Conservation (phyloP, 352 stramenopile species). For the Phytopythium boreale region DNA sequence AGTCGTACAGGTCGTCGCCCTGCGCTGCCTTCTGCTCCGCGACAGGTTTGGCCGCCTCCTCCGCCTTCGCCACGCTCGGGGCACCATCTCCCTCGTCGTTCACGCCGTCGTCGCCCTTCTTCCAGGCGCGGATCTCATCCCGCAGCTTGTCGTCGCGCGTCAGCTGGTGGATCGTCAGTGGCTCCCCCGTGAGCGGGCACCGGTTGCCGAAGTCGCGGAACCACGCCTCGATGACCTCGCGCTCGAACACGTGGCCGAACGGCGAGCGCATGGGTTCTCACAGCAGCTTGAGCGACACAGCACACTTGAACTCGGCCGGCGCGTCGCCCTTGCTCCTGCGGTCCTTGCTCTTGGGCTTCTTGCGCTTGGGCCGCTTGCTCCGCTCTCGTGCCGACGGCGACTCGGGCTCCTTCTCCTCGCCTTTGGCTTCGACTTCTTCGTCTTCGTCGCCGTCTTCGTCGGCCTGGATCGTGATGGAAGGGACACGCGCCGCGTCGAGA, state of each 20-base stretch:
- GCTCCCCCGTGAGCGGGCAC: constrained; percentile 71
- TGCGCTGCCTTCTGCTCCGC: constrained; percentile 7
- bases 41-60: constrained; percentile 6
- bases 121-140: constrained; percentile 62
- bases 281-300: constrained; percentile 68
- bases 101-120: constrained; percentile 23
- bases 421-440: constrained; percentile 24
- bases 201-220: constrained; percentile 82
- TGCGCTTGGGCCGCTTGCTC: constrained; percentile 21
- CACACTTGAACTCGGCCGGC: constrained; percentile 67
- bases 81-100: not conserved
- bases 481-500: constrained; percentile 29
- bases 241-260: constrained; percentile 76
- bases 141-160: constrained; percentile 50
- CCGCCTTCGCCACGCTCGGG: constrained; percentile 8
- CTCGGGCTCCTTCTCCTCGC: constrained; percentile 22
- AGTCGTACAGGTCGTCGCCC: constrained; percentile 11
- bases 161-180: constrained; percentile 52
- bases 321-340: constrained; percentile 21
- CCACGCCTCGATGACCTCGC: constrained; percentile 74
- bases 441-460: constrained; percentile 22
- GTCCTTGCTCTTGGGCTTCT: constrained; percentile 38
- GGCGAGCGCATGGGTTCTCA: constrained; percentile 68
- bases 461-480: constrained; percentile 52
- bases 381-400: constrained; percentile 12